Percentiles rank a stretch among this genome's conserved stretches.
Conservation (phyloP, 345 rosid genomes). For the Viola odorata region DNA sequence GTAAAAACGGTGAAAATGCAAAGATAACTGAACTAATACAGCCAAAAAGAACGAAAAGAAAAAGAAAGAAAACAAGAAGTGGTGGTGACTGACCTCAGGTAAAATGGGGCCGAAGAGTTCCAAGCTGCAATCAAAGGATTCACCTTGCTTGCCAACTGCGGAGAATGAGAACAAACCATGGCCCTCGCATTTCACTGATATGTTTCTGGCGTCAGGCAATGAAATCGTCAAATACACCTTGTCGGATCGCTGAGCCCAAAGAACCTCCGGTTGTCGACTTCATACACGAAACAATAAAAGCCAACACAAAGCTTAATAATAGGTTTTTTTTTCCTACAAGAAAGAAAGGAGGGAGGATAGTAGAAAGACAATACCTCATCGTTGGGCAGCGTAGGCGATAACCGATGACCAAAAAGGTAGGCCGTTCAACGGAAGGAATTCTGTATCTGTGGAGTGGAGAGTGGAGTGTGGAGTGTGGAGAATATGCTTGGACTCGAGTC, state of each 20-base stretch:
- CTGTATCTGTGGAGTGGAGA: no score
- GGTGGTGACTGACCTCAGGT: constrained; percentile 44
- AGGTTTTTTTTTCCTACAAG: no score
- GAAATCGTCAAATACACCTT: constrained; percentile 73
- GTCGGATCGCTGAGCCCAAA: constrained; percentile 94
- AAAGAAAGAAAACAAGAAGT: neutral
- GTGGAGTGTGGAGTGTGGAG: no score
- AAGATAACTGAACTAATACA: neutral
- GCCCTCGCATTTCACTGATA: constrained; percentile 71
- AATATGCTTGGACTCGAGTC: no score
- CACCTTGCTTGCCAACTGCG: constrained; percentile 66
- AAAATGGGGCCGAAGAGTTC: constrained; percentile 53
- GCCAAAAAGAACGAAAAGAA: neutral
- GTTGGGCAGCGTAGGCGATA: no score
- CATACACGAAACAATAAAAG: neutral
- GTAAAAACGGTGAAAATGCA: no score
- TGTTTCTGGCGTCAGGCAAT: constrained; percentile 77
- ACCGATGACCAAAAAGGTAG: no score
- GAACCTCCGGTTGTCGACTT: constrained; percentile 91
- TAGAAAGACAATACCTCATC: no score
- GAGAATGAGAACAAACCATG: constrained; percentile 72
- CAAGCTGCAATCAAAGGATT: constrained; percentile 57
- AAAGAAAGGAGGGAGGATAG: no score
- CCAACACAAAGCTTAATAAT: no score
- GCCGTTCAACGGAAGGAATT: no score